Percentiles rank a stretch among this genome's conserved stretches.
These are phyloP conservation scores for Theobroma cacao DNA, from an alignment of 345 rosid species.

Conservation along the genomic window DNA sequence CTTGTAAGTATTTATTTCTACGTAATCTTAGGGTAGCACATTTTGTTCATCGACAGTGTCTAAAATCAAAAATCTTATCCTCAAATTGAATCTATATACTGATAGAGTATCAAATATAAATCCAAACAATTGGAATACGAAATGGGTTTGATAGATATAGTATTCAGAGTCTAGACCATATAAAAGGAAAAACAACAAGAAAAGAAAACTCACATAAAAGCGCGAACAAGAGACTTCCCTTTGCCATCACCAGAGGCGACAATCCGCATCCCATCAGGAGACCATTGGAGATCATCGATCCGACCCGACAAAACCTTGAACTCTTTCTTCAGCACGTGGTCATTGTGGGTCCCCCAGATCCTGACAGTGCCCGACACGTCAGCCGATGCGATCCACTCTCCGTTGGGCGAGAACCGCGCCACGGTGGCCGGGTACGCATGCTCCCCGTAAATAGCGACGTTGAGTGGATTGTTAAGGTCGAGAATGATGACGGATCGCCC, in stretches of 20 bases:
- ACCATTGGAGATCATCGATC: slow-evolving; percentile 99
- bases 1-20: not conserved
- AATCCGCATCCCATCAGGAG: slow-evolving; percentile 88
- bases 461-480: slow-evolving; percentile 75
- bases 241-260: slow-evolving; percentile 96
- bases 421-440: slow-evolving; percentile 94
- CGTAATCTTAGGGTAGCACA: not conserved
- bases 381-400: slow-evolving; percentile 99
- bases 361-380: slow-evolving; percentile 89
- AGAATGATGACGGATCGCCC: slow-evolving; percentile 86
- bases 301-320: slow-evolving; percentile 86
- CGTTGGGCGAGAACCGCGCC: slow-evolving; percentile 96
- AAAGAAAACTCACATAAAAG: slow-evolving; percentile 69
- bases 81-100: not conserved
- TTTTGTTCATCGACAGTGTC: not conserved
- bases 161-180: not conserved
- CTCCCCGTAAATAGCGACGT: slow-evolving; percentile 81
- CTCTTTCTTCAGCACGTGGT: slow-evolving; percentile 88
- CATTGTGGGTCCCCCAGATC: slow-evolving; percentile 88
- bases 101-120: not conserved
- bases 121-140: not conserved
- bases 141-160: not conserved
- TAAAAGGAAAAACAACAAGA: not conserved
- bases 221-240: slow-evolving; percentile 93
- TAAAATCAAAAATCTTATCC: not conserved